Conservation (phyloP, 2,329 filamentous ascomycete species). For the Aaosphaeria arxii region DNA sequence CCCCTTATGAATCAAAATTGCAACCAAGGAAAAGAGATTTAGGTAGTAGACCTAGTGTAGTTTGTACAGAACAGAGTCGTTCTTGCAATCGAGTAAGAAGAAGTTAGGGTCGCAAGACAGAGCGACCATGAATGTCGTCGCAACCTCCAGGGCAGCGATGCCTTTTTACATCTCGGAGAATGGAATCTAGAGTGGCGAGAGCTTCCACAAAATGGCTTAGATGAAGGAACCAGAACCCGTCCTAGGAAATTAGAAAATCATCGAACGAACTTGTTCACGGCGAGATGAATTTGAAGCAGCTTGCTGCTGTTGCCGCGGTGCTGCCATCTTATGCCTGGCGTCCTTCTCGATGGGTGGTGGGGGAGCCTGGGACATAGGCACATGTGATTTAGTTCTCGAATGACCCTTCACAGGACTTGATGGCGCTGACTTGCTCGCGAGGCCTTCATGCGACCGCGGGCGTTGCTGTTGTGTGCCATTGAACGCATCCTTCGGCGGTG, state of each 20-base stretch:
- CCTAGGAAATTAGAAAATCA: constrained; percentile 33
- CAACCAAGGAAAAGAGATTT: too few species aligned
- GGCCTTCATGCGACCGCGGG: constrained; percentile 28
- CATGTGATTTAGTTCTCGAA: constrained; percentile 29
- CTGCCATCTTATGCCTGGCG: constrained; percentile 12
- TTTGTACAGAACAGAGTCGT: neutral
- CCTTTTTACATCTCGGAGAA: neutral
- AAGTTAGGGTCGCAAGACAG: constrained; percentile 13
- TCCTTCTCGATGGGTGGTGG: constrained; percentile 34
- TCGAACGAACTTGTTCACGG: constrained; percentile 40
- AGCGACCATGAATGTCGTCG: neutral
- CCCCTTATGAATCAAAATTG: neutral
- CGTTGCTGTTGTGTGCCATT: constrained; percentile 18
- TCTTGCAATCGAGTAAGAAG: neutral
- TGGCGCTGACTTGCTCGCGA: constrained; percentile 19
- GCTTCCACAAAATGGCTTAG: neutral
- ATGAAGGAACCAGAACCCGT: neutral
- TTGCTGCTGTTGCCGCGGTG: constrained; percentile 10
- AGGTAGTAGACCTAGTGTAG: neutral
- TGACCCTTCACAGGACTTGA: constrained; percentile 31
- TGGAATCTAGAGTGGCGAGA: neutral
- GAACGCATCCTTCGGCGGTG: constrained; percentile 15
- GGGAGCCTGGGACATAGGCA: constrained; percentile 7
- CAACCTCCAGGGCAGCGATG: neutral
- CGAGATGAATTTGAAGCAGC: constrained; percentile 14